Percentiles rank a stretch among this genome's conserved stretches.
phyloP scores from a whole-genome alignment of 768 basidiomycete species.

The Auricularia sp. region DNA sequence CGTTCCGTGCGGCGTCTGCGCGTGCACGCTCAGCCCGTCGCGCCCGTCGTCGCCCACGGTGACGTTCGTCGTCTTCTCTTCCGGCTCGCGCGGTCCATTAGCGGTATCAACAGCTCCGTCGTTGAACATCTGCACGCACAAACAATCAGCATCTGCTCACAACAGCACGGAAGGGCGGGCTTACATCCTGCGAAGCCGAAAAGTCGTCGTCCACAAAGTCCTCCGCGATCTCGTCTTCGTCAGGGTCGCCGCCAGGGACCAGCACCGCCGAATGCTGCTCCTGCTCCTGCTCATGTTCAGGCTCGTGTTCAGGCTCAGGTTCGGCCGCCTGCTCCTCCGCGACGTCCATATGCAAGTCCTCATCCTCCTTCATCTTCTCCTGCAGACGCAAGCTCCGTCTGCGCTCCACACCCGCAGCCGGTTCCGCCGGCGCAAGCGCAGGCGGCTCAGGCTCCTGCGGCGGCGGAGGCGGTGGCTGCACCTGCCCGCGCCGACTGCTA shows the following conservation, averaged over 20 bases:
- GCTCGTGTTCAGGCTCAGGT: slow-evolving; percentile 4
- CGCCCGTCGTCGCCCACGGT: slow-evolving; percentile 78
- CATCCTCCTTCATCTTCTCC: background rate
- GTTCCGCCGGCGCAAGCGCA: slow-evolving; percentile 18
- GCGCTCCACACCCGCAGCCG: slow-evolving; percentile 32
- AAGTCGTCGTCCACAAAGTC: slow-evolving; percentile 81
- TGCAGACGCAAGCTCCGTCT: slow-evolving; percentile 71
- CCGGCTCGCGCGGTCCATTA: slow-evolving; percentile 44
- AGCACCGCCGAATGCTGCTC: slow-evolving; percentile 6
- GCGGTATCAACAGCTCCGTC: slow-evolving; percentile 54
- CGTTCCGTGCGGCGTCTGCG: slow-evolving; percentile 94
- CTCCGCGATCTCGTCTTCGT: slow-evolving; percentile 53
- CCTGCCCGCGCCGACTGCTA: too few species aligned
- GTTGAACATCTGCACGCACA: slow-evolving; percentile 53
- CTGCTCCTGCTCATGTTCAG: slow-evolving; percentile 11
- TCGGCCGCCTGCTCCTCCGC: slow-evolving; percentile 9
- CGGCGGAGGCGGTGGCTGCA: background rate
- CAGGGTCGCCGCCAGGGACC: slow-evolving; percentile 10
- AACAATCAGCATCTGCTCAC: background rate
- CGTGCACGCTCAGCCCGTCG: slow-evolving; percentile 92
- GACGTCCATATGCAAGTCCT: background rate
- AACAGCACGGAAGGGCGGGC: slow-evolving; percentile 2
- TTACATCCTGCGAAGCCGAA: slow-evolving; percentile 51
- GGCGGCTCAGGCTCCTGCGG: slow-evolving; percentile 12
- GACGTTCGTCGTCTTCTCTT: slow-evolving; percentile 73